Percentiles rank a stretch among this genome's conserved stretches.
phyloP scores from a whole-genome alignment of 2,329 filamentous ascomycete species.

The Fusarium hostae region DNA sequence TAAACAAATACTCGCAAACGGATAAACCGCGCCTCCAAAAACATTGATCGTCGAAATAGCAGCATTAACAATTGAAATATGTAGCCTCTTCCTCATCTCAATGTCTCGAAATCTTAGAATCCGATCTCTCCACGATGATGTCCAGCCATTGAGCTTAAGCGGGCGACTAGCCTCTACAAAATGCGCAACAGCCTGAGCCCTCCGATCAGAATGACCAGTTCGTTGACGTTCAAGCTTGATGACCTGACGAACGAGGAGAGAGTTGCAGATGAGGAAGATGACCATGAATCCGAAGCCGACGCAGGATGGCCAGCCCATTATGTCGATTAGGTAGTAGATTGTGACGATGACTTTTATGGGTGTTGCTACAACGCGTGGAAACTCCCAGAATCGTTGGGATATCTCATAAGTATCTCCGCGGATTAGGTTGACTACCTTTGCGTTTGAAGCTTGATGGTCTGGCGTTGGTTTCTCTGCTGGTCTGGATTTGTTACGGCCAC shows the following conservation, averaged over 20 bases:
- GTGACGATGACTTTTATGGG: conserved; percentile 82
- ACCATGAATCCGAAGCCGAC: conserved; percentile 77
- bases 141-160: conserved; percentile 56
- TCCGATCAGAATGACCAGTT: conserved; percentile 78
- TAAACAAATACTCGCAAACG: conserved; percentile 82
- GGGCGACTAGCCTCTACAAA: conserved; percentile 89
- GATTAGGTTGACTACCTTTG: conserved; percentile 90
- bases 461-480: conserved; percentile 37
- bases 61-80: conserved; percentile 50
- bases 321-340: conserved; percentile 68
- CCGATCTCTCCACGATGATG: conserved; percentile 50
- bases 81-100: conserved; percentile 53
- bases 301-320: conserved; percentile 84
- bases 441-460: conserved; percentile 76
- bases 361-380: conserved; percentile 78
- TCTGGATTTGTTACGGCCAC: conserved; percentile 28
- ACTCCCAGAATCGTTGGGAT: conserved; percentile 88
- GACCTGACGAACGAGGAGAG: conserved; percentile 71
- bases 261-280: conserved; percentile 76
- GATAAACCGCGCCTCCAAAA: conserved; percentile 78
- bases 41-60: conserved; percentile 76
- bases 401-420: conserved; percentile 85
- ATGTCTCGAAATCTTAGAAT: conserved; percentile 51
- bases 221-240: conserved; percentile 76
- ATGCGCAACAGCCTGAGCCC: conserved; percentile 83